Evolutionary conservation across 2,329 filamentous ascomycete genomes (phyloP).

Genomic region (Tolypocladium paradoxum): DNA sequence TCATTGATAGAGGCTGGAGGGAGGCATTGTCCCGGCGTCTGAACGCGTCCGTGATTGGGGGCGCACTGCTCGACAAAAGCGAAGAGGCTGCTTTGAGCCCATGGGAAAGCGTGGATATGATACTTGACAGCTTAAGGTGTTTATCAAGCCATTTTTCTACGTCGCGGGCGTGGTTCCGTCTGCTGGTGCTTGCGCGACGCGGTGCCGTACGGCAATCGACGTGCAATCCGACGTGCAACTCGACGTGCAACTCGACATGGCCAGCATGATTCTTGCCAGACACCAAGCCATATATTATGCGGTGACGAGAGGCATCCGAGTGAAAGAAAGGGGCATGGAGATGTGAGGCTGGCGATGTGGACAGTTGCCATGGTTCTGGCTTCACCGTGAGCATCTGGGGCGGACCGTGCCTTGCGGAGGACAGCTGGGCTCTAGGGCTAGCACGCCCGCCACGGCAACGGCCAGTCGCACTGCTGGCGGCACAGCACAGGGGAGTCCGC

Average conservation of each 20-base stretch:
- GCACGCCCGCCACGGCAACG: background rate
- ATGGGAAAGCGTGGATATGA: background rate
- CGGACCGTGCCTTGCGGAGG: too few species aligned
- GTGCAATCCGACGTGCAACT: too few species aligned
- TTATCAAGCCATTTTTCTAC: background rate
- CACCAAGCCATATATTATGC: too few species aligned
- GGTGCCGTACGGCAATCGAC: too few species aligned
- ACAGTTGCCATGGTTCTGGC: background rate
- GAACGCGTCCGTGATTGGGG: background rate
- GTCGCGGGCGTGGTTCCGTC: background rate
- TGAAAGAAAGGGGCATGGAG: background rate
- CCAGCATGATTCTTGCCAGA: background rate
- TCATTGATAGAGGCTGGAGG: background rate
- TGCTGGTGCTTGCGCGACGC: background rate
- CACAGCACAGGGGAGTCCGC: background rate
- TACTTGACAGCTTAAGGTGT: background rate
- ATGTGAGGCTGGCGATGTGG: background rate
- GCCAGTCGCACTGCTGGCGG: background rate
- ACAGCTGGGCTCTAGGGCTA: too few species aligned
- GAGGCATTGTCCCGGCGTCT: background rate
- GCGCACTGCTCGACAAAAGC: background rate
- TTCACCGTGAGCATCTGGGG: too few species aligned
- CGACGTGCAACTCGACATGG: too few species aligned
- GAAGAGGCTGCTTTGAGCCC: background rate
- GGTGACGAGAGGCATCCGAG: background rate